Percentiles rank a stretch among this genome's conserved stretches.
phyloP scores from a whole-genome alignment of 192 early-diverging fungal species.

The Chytriomyces hyalinus region DNA sequence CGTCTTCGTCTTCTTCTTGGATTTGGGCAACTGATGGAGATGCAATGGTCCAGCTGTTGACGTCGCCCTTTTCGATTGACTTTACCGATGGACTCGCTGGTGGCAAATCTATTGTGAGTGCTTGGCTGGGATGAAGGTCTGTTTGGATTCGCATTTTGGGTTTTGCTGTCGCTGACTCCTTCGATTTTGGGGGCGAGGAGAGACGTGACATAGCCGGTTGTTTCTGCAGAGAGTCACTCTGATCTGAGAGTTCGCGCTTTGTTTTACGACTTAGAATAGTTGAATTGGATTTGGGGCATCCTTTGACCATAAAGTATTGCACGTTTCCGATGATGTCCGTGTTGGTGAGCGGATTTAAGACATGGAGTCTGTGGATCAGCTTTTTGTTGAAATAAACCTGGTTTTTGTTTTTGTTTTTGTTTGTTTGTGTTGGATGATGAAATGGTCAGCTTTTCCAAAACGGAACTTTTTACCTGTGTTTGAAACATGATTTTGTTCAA shows the following conservation, averaged over 20 bases:
- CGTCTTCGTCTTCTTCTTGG: conserved; percentile 39
- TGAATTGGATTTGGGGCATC: too few species aligned
- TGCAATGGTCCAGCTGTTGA: conserved; percentile 48
- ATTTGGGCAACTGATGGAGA: conserved; percentile 44
- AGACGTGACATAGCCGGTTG: too few species aligned
- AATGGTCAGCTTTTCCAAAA: background rate
- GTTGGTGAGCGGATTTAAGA: conserved; percentile 69
- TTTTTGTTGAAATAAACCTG: conserved; percentile 65
- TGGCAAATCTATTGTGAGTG: conserved; percentile 12
- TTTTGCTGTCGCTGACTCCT: background rate
- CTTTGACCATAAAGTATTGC: conserved; percentile 61
- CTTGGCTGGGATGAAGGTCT: background rate
- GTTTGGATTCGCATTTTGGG: background rate
- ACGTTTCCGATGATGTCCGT: conserved; percentile 73
- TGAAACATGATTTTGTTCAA: conserved; percentile 71
- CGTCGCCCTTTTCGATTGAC: conserved; percentile 44
- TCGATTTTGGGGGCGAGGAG: background rate
- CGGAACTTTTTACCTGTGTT: conserved; percentile 48
- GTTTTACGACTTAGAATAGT: too few species aligned
- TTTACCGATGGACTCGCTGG: conserved; percentile 51
- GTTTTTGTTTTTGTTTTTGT: background rate
- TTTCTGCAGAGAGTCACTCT: too few species aligned
- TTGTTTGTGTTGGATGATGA: too few species aligned
- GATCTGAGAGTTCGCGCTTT: too few species aligned
- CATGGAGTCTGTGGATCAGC: conserved; percentile 66